Conservation (phyloP, 1,284 basidiomycete species). For the Malassezia equina region DNA sequence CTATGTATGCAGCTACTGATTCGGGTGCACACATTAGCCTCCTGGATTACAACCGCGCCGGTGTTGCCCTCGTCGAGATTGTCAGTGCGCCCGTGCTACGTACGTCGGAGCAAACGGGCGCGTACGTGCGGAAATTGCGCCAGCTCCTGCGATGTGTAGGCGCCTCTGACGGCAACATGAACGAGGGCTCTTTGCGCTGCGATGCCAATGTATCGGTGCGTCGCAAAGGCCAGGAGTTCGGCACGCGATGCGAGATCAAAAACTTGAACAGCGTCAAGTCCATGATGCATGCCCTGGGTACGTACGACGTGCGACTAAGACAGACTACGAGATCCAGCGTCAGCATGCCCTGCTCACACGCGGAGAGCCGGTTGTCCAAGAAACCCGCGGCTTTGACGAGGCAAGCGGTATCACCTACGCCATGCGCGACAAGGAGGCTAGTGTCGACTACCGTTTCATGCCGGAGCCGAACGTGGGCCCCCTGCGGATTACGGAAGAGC, state of each 20-base stretch:
- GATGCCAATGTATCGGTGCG: slow-evolving; percentile 80
- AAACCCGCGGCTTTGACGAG: slow-evolving; percentile 86
- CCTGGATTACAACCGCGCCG: slow-evolving; percentile 82
- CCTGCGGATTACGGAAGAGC: slow-evolving; percentile 52
- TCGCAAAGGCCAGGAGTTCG: slow-evolving; percentile 56
- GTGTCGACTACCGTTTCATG: slow-evolving; percentile 95
- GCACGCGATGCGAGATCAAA: slow-evolving; percentile 91
- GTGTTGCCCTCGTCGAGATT: slow-evolving; percentile 84
- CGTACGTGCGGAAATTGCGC: slow-evolving; percentile 77
- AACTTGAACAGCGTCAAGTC: slow-evolving; percentile 87
- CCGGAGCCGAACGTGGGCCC: slow-evolving; percentile 87
- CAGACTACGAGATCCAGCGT: slow-evolving; percentile 62
- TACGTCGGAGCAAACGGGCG: slow-evolving; percentile 79
- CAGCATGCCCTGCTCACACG: slow-evolving; percentile 58
- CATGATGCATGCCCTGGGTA: slow-evolving; percentile 76
- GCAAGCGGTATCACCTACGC: slow-evolving; percentile 67
- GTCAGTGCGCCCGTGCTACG: slow-evolving; percentile 87
- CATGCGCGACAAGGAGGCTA: slow-evolving; percentile 80
- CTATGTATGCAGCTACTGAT: slow-evolving; percentile 53
- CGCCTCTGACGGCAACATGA: slow-evolving; percentile 92
- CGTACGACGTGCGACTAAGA: slow-evolving; percentile 31
- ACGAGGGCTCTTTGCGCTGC: slow-evolving; percentile 66
- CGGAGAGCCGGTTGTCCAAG: slow-evolving; percentile 58
- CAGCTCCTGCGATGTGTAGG: slow-evolving; percentile 70
- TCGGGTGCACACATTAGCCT: slow-evolving; percentile 48